Conservation (phyloP, 805 yeast genomes). For the Schwanniomyces sp. region DNA sequence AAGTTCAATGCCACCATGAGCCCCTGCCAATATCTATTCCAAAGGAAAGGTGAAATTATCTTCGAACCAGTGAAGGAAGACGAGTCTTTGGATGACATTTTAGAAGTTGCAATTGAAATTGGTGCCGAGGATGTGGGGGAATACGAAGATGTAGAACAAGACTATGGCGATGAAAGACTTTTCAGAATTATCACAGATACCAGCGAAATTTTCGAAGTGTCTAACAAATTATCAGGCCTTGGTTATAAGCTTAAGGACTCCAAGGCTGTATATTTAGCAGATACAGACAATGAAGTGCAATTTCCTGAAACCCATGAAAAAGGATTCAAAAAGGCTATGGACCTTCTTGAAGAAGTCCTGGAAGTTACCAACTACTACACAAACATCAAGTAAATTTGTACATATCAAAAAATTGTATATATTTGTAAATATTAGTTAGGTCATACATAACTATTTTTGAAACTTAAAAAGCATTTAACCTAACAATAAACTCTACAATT, state of each 20-base stretch:
- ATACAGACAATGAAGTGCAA: constrained; percentile 56
- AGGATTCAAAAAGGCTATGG: constrained; percentile 57
- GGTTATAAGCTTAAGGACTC: constrained; percentile 67
- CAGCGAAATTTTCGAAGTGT: constrained; percentile 57
- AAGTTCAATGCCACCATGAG: constrained; percentile 69
- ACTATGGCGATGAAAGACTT: constrained; percentile 31
- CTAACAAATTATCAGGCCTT: constrained; percentile 51
- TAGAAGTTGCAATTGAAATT: constrained; percentile 73
- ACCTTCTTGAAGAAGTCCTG: constrained; percentile 69
- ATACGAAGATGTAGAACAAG: constrained; percentile 40
- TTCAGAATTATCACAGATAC: constrained; percentile 63
- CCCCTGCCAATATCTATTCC: constrained; percentile 78
- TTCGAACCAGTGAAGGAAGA: constrained; percentile 37
- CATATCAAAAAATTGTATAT: background rate
- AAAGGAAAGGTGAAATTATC: constrained; percentile 70
- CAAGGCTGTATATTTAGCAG: constrained; percentile 67
- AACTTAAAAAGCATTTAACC: too few species aligned
- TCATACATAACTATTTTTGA: too few species aligned
- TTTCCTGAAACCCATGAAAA: constrained; percentile 53
- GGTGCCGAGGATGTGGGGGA: constrained; percentile 81
- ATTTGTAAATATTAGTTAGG: background rate
- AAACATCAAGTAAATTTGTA: constrained; percentile 47
- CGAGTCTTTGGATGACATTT: constrained; percentile 58
- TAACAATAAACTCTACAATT: background rate
- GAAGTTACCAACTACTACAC: constrained; percentile 82